Conservation (phyloP, 1,284 basidiomycete species). For the Moesziomyces sp. region DNA sequence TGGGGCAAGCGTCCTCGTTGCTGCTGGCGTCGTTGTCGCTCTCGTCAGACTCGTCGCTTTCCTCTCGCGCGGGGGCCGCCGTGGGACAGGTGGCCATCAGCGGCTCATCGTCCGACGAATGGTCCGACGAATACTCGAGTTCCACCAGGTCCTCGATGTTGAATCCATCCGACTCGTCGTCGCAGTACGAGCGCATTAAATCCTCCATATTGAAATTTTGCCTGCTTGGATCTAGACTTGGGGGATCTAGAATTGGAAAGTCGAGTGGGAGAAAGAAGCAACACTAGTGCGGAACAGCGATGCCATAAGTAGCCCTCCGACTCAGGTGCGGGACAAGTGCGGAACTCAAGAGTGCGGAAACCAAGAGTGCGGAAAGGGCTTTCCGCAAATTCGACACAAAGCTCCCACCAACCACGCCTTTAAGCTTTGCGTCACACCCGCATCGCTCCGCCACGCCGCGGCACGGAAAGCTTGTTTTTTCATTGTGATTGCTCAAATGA, state of each 20-base stretch:
- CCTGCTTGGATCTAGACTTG: too few species aligned
- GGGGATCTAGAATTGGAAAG: not conserved
- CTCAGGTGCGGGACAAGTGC: not conserved
- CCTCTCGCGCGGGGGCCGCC: not conserved
- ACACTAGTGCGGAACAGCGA: not conserved
- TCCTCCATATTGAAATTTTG: too few species aligned
- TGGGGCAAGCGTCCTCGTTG: not conserved
- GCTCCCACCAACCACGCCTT: too few species aligned
- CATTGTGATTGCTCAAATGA: too few species aligned
- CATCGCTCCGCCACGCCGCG: too few species aligned
- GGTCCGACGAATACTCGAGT: constrained; percentile 13
- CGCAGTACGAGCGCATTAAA: not conserved
- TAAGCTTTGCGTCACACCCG: too few species aligned
- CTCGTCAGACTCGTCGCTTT: not conserved
- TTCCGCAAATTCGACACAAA: too few species aligned
- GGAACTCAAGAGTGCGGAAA: too few species aligned
- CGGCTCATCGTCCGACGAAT: constrained; percentile 23
- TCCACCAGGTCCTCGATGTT: constrained; percentile 16
- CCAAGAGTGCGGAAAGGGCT: too few species aligned
- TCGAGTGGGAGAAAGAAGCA: not conserved
- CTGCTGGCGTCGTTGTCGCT: not conserved
- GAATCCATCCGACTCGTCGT: constrained; percentile 11
- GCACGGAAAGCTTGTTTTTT: too few species aligned
- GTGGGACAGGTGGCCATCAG: not conserved
- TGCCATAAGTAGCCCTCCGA: too few species aligned